Conservation (phyloP, 2,329 filamentous ascomycete species). For the Botrytis aclada region DNA sequence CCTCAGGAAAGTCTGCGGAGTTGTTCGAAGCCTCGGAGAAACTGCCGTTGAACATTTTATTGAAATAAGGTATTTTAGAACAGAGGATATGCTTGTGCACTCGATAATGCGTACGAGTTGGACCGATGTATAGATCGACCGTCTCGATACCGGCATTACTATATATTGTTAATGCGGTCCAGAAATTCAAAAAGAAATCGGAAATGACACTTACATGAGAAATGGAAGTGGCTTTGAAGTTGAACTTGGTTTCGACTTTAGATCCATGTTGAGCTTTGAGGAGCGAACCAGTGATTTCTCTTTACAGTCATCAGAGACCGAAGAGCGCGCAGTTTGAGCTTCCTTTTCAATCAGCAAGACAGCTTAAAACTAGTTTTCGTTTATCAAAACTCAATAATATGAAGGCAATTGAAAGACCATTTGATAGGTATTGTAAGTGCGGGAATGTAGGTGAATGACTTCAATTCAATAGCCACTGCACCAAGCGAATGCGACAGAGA, state of each 20-base stretch:
- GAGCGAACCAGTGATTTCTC: neutral
- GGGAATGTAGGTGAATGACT: too few species aligned
- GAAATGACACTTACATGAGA: neutral
- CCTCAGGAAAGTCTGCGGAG: conserved; percentile 10
- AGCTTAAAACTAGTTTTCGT: neutral
- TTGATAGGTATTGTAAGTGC: too few species aligned
- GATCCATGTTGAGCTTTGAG: neutral
- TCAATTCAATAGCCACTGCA: too few species aligned
- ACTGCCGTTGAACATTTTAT: conserved; percentile 18
- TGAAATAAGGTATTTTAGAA: neutral
- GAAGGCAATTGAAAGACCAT: too few species aligned
- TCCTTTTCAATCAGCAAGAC: neutral
- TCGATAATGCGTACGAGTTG: neutral
- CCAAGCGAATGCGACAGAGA: too few species aligned
- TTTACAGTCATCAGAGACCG: too few species aligned
- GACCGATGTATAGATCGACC: neutral
- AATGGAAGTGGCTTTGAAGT: neutral
- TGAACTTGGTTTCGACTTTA: neutral
- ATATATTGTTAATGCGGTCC: neutral
- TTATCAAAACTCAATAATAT: neutral
- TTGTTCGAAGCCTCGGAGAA: conserved; percentile 4
- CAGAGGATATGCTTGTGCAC: neutral
- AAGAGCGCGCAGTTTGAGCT: neutral
- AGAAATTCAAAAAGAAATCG: accelerated
- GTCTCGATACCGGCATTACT: neutral